Evolutionary conservation across 176 grass and related monocot species (phyloP).

Genomic region (Areca catechu): DNA sequence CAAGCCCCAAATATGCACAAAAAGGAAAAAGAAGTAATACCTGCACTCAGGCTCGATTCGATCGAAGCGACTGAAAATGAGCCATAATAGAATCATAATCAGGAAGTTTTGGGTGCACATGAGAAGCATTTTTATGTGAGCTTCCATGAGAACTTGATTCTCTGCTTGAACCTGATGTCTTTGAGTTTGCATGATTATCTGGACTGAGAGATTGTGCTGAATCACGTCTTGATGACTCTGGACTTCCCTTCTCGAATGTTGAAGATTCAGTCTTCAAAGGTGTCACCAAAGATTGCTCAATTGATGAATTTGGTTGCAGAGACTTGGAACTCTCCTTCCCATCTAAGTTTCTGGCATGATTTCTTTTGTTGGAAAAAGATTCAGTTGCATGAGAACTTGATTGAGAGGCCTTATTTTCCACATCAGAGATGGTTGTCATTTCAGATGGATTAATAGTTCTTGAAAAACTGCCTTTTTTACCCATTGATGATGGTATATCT

Average conservation of each 20-base stretch:
- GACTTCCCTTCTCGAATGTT: conserved; percentile 22
- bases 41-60: conserved; percentile 35
- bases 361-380: background rate
- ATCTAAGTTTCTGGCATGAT: conserved; percentile 1
- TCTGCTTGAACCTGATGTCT: background rate
- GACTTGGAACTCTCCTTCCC: background rate
- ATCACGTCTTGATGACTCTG: conserved; percentile 12
- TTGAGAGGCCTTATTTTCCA: conserved; percentile 9
- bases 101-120: conserved; percentile 72
- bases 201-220: conserved; percentile 7
- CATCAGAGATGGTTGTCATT: background rate
- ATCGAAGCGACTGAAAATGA: conserved; percentile 72
- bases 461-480: conserved; percentile 16
- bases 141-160: conserved; percentile 22
- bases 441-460: conserved; percentile 9
- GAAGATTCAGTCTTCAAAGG: conserved; percentile 22
- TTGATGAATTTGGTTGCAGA: background rate
- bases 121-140: conserved; percentile 23
- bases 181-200: conserved; percentile 22
- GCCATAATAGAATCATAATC: conserved; percentile 82
- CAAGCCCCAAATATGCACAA: too few relatives aligned
- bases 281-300: conserved; percentile 28
- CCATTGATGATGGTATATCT: conserved; percentile 31
- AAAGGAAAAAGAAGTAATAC: too few relatives aligned
- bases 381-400: background rate